These are phyloP conservation scores for Penicilliopsis zonata DNA, from an alignment of 495 filamentous ascomycete species.

Conservation along the genomic window DNA sequence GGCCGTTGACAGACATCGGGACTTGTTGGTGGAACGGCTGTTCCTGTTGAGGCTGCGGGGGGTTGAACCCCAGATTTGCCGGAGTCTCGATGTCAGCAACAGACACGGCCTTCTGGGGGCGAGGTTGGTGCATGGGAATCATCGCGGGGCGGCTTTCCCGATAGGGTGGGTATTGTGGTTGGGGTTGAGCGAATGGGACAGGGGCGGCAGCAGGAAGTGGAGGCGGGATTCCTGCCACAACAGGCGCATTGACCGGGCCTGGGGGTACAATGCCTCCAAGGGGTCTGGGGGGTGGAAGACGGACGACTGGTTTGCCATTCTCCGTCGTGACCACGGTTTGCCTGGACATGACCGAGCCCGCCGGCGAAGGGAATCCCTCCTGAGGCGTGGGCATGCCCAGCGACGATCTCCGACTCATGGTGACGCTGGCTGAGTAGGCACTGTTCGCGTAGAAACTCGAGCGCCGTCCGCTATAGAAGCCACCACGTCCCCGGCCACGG, in stretches of 20 bases:
- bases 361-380: slow-evolving; percentile 64
- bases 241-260: too few relatives aligned
- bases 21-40: slow-evolving; percentile 92
- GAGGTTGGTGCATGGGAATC: slow-evolving; percentile 91
- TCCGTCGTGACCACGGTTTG: slow-evolving; percentile 47
- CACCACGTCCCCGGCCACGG: slow-evolving; percentile 54
- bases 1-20: slow-evolving; percentile 52
- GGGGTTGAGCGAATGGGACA: slow-evolving; percentile 23
- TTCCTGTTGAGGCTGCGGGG: slow-evolving; percentile 57
- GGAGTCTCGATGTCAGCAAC: slow-evolving; percentile 91
- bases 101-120: slow-evolving; percentile 88
- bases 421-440: slow-evolving; percentile 77
- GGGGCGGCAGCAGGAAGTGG: slow-evolving; percentile 5
- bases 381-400: slow-evolving; percentile 64
- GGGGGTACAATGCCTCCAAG: slow-evolving; percentile 17
- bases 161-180: slow-evolving; percentile 55
- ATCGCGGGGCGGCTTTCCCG: slow-evolving; percentile 63
- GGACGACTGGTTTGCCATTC: slow-evolving; percentile 63
- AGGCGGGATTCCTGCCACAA: slow-evolving; percentile 10
- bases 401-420: slow-evolving; percentile 86
- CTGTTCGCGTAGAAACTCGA: slow-evolving; percentile 73
- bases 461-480: slow-evolving; percentile 59
- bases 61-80: slow-evolving; percentile 53
- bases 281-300: slow-evolving; percentile 57
- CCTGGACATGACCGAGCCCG: slow-evolving; percentile 62